Base-by-base conservation (phyloP, 2,329 filamentous ascomycete genomes). In the Zasmidium cellare region DNA sequence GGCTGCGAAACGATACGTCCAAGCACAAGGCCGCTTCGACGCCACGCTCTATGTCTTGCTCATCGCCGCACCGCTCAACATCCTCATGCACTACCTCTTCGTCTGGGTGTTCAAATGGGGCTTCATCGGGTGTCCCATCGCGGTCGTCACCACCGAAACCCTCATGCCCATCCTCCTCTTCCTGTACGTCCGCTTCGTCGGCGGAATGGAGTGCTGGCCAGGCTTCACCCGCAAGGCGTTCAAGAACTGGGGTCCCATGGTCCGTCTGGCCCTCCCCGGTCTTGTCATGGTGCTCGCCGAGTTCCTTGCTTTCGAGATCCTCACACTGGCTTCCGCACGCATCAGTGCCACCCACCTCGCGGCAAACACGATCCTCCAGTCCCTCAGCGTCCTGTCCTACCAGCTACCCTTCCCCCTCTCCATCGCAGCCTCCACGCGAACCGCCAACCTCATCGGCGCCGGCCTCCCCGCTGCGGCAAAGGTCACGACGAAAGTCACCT, bases 211-310 rank as follows among this genome's bases (percentile, higher is more conserved):
- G 68, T 93, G 90, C 75, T 94, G 90, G 90, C 88, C 87, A 58
- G 90, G 90, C 1, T 88, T 93, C 72, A 87, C 85, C n/a, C 79
- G 75, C 58, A 84, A 84, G 41, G 87, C 88, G 0, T 80, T 92
- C 53, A 77, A 78, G 31, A 93, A 93, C 70, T 94, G 90, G 90
- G 80, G 81, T 1, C 87, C 88, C 9, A 96, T 96, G 93, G 84
- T 97, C 67, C 85, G 86, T 49, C 87, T 97, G 38, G 91, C 93
- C 0, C 78, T 97, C 12, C 92, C 93, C 0, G 93, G 93, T 1
- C 86, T 97, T 72, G 79, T 96, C 64, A 97, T 97, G 92, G 89
- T 97, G 1, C 87, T 96, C 72, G 92, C 93, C 3, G 93, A 97
- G 73, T 96, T 90, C 77, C 82, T 97, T 11, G 70, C 70, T 16